Evolutionary conservation across 2,329 filamentous ascomycete species (phyloP), one percentile per base, ranked within the genome.

Genomic region (Pseudovirgaria hyperparasitica): DNA sequence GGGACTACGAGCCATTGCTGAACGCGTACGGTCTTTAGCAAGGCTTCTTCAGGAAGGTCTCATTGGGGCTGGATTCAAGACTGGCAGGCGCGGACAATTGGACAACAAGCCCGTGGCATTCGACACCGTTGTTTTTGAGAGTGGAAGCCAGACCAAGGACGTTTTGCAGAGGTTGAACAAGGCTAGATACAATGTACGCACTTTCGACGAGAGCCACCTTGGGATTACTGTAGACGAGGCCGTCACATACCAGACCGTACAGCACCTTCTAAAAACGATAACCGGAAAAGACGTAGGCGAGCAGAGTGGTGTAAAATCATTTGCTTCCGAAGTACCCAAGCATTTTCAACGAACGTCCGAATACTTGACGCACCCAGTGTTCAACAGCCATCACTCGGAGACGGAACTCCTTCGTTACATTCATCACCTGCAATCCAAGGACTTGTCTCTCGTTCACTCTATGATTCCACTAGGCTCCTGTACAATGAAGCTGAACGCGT

Each of bases 391-490:
- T 52, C 87, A 92, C 57, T 93, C 85, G 3, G 87, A 96, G 59
- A 94, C 87, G 1, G 84, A 94, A 55, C 70, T 96, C 42, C 65
- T 96, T 26, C 78, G 87, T 22, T 96, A 96, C 58, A 93, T 96
- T 43, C 69, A 87, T 49, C 82, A 93, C 50, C 66, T 96, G 5
- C 80, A 92, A 52, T 92, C 85, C 26, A 94, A 92, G 62, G 87
- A 96, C 50, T 62, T 96, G 9, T 94, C 87, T 2, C 67, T 94
- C 5, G 82, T 86, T 2, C 87, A 96, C 59, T 94, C 86, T 10
- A 96, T 96, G 87, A 96, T 96, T 34, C 85, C 87, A 3, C 70
- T 96, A 2, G 87, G 87, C 12, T 94, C 87, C 2, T 96, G 87
- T 64, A 96, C 87, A 9, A 96, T 96, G 87, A 96, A 96, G 65